Percentiles rank a stretch among this genome's conserved stretches.
Evolutionary conservation across 2,329 filamentous ascomycete genomes (phyloP).

Genomic region (Triangularia setosa): DNA sequence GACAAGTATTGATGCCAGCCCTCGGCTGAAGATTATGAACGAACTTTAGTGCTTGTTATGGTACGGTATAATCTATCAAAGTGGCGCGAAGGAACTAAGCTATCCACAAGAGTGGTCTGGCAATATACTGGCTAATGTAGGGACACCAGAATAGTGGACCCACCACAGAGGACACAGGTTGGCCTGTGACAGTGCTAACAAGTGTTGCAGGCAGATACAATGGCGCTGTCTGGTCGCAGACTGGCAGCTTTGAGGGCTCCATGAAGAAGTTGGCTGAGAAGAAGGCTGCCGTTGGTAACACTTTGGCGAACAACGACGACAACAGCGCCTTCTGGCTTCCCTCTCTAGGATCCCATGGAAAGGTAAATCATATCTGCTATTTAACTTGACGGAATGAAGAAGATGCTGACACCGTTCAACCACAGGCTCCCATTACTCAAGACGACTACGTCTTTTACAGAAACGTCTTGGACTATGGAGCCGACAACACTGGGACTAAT

Average conservation of each 20-base stretch:
- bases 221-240: neutral
- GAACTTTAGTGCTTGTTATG: too few relatives aligned
- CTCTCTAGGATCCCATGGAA: neutral
- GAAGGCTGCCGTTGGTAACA: neutral
- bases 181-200: neutral
- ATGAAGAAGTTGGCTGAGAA: neutral
- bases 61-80: too few relatives aligned
- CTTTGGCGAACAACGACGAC: neutral
- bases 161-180: too few relatives aligned
- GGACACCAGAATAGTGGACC: too few relatives aligned
- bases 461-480: conserved; percentile 41
- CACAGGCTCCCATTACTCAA: neutral
- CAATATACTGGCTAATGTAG: too few relatives aligned
- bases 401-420: neutral
- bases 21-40: too few relatives aligned
- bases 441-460: conserved; percentile 31
- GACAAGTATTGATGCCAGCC: neutral
- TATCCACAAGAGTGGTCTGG: too few relatives aligned
- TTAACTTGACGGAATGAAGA: neutral
- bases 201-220: neutral
- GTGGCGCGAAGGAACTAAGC: too few relatives aligned
- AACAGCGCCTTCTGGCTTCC: neutral
- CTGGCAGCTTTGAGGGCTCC: neutral
- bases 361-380: neutral
- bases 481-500: conserved; percentile 32